These are phyloP conservation scores for Phaffomyces thermotolerans DNA, from an alignment of 805 yeast species.

Conservation along the genomic window DNA sequence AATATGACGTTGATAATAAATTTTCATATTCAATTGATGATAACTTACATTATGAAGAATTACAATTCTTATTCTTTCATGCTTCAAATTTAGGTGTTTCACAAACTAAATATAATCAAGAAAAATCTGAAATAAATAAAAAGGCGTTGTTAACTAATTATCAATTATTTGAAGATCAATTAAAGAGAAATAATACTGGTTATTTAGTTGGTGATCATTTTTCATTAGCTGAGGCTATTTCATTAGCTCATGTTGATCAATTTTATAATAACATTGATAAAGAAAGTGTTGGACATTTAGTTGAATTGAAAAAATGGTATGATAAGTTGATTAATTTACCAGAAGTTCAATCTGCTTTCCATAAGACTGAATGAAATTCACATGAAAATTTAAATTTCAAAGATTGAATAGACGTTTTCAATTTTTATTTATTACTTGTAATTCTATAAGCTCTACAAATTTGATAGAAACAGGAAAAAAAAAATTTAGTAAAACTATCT, in stretches of 20 bases:
- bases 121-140: conserved; percentile 31
- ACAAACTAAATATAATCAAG: conserved; percentile 43
- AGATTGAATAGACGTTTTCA: no score
- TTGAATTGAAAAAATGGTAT: conserved; percentile 5
- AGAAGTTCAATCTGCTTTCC: conserved; percentile 6
- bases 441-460: no score
- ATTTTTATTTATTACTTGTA: no score
- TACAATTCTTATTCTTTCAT: conserved; percentile 50
- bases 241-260: conserved; percentile 28
- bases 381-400: no score
- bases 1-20: conserved; percentile 47
- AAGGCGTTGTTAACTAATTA: conserved; percentile 32
- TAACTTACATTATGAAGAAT: conserved; percentile 39
- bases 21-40: conserved; percentile 30
- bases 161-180: conserved; percentile 42
- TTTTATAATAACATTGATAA: background rate
- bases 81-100: conserved; percentile 53
- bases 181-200: conserved; percentile 37
- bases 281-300: conserved; percentile 3
- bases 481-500: no score
- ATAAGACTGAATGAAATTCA: no score
- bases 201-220: conserved; percentile 53
- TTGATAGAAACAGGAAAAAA: no score
- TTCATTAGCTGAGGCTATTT: conserved; percentile 49
- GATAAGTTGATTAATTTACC: conserved; percentile 6